Evolutionary conservation across 2,329 filamentous ascomycete species (phyloP), one percentile per base, ranked within the genome.

Genomic region (Aquanectria penicillioides): DNA sequence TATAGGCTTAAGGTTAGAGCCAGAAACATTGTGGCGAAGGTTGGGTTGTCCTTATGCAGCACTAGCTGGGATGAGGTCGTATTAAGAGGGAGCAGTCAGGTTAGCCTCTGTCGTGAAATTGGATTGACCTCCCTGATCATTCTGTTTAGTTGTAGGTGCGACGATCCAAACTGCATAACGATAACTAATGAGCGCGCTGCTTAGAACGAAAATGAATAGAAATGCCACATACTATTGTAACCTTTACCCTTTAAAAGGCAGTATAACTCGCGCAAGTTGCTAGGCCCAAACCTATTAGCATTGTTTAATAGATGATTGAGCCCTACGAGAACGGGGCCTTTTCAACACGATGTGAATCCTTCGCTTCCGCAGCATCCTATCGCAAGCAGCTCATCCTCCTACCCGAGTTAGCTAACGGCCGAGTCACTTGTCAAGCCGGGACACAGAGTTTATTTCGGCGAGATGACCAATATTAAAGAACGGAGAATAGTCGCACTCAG

Each of bases 231-330:
- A 72, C 71, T 69, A 26, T 73, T 63, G 15, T 74, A 71, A 0
- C 70, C 69, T 13, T 68, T 63, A 5, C 66, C 62, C 18, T 71
- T 74, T 8, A 74, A 56, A 6, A 73, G 57, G 6, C 70, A 69
- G 33, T 74, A 73, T 8, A 67, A 52, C 49, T 73, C 71, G 4
- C 71, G 66, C 28, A 74, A 48, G 18, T 73, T 73, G 4, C 54
- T 68, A 3, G 71, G 73, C 3, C 66, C 71, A 4, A 74, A 74
- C 2, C 71, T 68, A 41, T 74, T 71, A 6, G 73, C 71, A 31
- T 73, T 74, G 12, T 67, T 72, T 0, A 74, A 36, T 10, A 49
- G 40, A 74, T 73, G 13, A 73, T 74, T 17, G 73, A 48, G 5
- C 64, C 69, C 3, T 66, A 63, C 0, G 62, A 58, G 2, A 43